A percentile compares a stretch with the other conserved stretches of the same genome.
These are phyloP conservation scores for Hygrophoropsis aurantiaca DNA, from an alignment of 768 basidiomycete genomes.

Conservation along the genomic window DNA sequence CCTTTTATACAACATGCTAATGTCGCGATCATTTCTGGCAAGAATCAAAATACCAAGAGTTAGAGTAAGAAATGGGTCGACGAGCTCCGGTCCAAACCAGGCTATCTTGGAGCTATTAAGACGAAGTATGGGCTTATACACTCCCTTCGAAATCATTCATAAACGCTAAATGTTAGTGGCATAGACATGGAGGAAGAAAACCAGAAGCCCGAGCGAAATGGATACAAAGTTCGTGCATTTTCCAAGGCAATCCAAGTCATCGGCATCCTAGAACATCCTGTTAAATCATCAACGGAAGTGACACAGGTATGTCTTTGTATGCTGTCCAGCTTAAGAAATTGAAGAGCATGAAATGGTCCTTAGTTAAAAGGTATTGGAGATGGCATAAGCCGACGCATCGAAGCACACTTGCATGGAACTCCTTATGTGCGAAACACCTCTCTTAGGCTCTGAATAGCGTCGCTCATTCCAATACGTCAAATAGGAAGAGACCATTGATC, in stretches of 20 bases:
- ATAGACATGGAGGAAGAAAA: constrained; percentile 45
- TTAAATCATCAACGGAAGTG: constrained; percentile 44
- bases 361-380: constrained; percentile 34
- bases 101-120: constrained; percentile 40
- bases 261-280: constrained; percentile 37
- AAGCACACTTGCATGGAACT: constrained; percentile 34
- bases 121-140: constrained; percentile 33
- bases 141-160: neutral
- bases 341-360: too few species aligned
- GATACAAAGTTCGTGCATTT: constrained; percentile 52
- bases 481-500: neutral
- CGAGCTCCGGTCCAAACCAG: constrained; percentile 30
- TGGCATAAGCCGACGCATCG: constrained; percentile 48
- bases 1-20: neutral
- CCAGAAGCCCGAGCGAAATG: constrained; percentile 33
- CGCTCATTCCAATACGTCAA: constrained; percentile 1
- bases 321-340: neutral
- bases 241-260: constrained; percentile 46
- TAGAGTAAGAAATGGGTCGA: constrained; percentile 16
- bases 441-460: neutral
- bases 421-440: constrained; percentile 33
- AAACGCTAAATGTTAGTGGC: constrained; percentile 1
- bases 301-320: constrained; percentile 16
- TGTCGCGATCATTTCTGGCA: too few species aligned
- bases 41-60: constrained; percentile 6